Conservation (phyloP, 106 monocot species). For the Gastrodia elata region DNA sequence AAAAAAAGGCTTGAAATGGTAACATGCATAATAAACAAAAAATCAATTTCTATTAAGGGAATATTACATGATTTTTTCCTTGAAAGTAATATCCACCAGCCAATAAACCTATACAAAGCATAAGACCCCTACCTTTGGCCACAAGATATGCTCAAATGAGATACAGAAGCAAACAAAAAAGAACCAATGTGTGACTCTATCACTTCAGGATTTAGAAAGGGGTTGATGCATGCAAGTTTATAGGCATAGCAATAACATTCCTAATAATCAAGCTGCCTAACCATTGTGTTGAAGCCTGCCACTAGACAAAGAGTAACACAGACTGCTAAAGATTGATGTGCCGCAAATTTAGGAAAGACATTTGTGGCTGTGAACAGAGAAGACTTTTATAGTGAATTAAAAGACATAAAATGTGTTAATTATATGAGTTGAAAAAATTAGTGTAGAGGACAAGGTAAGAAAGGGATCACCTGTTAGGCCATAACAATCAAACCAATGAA, state of each 20-base stretch:
- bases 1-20: not conserved
- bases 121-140: not conserved
- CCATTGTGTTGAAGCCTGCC: not conserved
- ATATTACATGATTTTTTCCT: not conserved
- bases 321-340: not conserved
- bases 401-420: too few relatives aligned
- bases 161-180: not conserved
- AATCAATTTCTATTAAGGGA: not conserved
- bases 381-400: too few relatives aligned
- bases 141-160: not conserved
- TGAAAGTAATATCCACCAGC: not conserved
- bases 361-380: too few relatives aligned
- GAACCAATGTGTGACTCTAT: not conserved
- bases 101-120: not conserved
- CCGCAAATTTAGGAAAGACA: not conserved
- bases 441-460: not conserved
- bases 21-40: not conserved
- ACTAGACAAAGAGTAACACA: not conserved
- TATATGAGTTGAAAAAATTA: too few relatives aligned
- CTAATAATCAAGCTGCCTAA: not conserved
- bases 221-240: not conserved
- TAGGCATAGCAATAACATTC: not conserved
- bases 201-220: not conserved
- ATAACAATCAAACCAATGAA: too few relatives aligned
- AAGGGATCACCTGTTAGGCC: not conserved